Base-by-base conservation (phyloP, 257 asterid species). In the Nicotiana paniculata region DNA sequence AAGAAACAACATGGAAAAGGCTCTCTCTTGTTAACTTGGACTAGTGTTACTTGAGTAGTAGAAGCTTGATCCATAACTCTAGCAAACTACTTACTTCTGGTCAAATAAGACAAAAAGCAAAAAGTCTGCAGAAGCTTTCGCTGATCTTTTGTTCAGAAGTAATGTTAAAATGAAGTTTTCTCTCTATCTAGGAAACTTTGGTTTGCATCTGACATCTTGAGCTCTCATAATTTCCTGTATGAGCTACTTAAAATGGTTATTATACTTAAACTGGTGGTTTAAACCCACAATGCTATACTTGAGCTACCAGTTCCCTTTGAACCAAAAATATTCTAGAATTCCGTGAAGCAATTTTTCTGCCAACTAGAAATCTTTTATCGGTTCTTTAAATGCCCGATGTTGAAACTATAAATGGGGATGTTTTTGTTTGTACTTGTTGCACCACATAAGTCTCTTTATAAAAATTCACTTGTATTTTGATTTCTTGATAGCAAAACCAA, bases 401-500 rank as follows among this genome's bases (percentile, higher is more conserved):
- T 21, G 16, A 26, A 39, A 51, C 43, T 13, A 75, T 51, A 75
- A 74, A 75, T 51, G 63, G 63, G 26, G 26, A 26, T 75, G 17
- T 15, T 75, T 51, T 51, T 51, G 4, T 46, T 74, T 46, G 53
- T 46, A 46, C 63, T 51, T 26, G 79, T 26, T 26, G 43, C 63
- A 75, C 43, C 63, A 6, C 59, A 43, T 6, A 46, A 72, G 37
- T 46, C 58, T 46, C 37, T 24, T 10, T 65, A 51, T 83, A 37
- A 16, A 81, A 35, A 65, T 61, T 66, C 65, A 72, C 76, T 77
- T 80, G 84, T 69, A 72, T 18, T 70, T 6, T 59, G 83, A 84
- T 69, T 83, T 75, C 75, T 70, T 57, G 51, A 77, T 84, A 92
- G 98, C 62, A 75, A 93, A 92, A 85, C 90, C 82, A 77, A 87